Base-by-base conservation (phyloP, 78 protist genomes). In the slime mould (Dictyostelium discoideum) region DNA sequence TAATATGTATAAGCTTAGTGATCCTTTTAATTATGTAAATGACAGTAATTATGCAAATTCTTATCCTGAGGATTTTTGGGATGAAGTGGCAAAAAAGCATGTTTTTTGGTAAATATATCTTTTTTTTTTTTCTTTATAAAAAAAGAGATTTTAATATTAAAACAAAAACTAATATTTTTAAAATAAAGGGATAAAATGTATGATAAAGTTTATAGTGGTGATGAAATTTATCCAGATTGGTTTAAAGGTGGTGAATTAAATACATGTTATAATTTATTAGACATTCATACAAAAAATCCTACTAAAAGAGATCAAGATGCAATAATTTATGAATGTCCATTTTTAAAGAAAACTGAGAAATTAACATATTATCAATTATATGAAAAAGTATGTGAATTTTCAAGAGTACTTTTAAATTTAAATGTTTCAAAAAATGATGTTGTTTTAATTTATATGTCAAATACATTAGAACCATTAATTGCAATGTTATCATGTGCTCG, bases 401-500 rank as follows among this genome's bases (percentile, higher is more conserved):
- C 98, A 24, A 96, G 95, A 78, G 97, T 95, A 82, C 77, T 98
- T 16, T 86, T 81, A 97, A 22, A 37, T 24, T 24, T 76, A 11
- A 98, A 97, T 9, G 94, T 97, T 67, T 7, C 73, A 42, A 88
- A 96, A 83, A 98, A 98, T 32, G 98, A 98, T 85, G 67, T 63
- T 16, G 98, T 98, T 37, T 22, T 92, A 65, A 97, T 98, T 72
- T 98, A 90, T 94, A 85, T 98, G 98, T 98, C 99, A 37, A 98
- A 87, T 96, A 60, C 92, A 63, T 76, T 94, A n/a, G 96, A 97
- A 54, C 74, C 87, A 6, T 39, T 85, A 22, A 29, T 92, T 32
- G 86, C 98, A 29, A 98, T 98, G 99, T 97, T 98, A 26, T 98
- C 99, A 48, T 98, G 99, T 79, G 98, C 99, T 40, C 86, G 99